phyloP scores from a whole-genome alignment of 208 protist species.

The Naegleria fowleri region DNA sequence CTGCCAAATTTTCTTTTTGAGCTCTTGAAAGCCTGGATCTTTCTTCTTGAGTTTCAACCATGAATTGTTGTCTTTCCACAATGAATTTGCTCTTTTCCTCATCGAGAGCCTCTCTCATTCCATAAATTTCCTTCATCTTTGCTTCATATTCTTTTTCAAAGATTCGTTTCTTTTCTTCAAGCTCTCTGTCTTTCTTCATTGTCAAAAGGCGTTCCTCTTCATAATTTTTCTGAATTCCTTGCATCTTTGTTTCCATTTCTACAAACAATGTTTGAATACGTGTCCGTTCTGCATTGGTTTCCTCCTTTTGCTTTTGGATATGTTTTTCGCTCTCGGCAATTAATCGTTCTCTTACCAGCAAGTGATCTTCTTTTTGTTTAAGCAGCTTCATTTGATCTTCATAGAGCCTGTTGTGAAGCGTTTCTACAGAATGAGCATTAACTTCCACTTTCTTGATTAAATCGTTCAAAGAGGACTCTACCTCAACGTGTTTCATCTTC shows the following conservation, averaged over 20 bases:
- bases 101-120: background rate
- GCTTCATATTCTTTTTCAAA: slow-evolving; percentile 22
- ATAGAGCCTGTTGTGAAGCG: background rate
- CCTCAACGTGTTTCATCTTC: slow-evolving; percentile 10
- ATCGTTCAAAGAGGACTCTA: background rate
- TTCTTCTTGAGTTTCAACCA: background rate
- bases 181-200: slow-evolving; percentile 25
- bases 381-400: slow-evolving; percentile 22
- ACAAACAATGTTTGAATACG: slow-evolving; percentile 8
- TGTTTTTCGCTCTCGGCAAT: slow-evolving; percentile 14
- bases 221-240: slow-evolving; percentile 19
- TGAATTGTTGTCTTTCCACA: background rate
- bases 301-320: slow-evolving; percentile 21
- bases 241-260: slow-evolving; percentile 28
- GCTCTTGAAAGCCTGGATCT: background rate
- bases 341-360: background rate
- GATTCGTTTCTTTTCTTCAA: slow-evolving; percentile 28
- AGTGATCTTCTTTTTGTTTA: slow-evolving; percentile 29
- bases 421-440: background rate
- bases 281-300: background rate
- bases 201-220: slow-evolving; percentile 16
- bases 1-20: background rate
- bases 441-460: slow-evolving; percentile 26
- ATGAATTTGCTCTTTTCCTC: background rate
- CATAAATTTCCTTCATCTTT: slow-evolving; percentile 20